phyloP scores from a whole-genome alignment of 257 asterid species.

The Fraxinus cuspidata region DNA sequence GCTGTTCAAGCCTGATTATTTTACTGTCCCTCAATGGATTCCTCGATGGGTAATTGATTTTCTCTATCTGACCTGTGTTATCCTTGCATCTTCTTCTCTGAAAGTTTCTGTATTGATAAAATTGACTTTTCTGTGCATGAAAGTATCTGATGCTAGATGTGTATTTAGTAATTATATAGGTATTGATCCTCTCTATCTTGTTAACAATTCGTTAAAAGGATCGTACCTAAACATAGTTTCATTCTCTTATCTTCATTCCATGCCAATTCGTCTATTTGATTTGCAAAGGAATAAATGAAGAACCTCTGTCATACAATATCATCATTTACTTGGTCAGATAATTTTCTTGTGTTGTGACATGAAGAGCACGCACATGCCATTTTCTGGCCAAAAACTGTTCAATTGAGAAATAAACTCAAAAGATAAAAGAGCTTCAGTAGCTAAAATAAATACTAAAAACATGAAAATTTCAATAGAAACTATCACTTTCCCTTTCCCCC shows the following conservation, averaged over 20 bases:
- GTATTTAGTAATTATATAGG: constrained; percentile 7
- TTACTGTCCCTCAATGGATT: constrained; percentile 62
- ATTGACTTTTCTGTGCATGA: constrained; percentile 11
- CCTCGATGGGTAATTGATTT: constrained; percentile 72
- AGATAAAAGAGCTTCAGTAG: too few species aligned
- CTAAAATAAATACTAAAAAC: too few species aligned
- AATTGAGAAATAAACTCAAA: too few species aligned
- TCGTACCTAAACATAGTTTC: neutral
- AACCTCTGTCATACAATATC: too few species aligned
- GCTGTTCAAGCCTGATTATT: constrained; percentile 77
- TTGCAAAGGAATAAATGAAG: too few species aligned
- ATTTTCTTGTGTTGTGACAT: too few species aligned
- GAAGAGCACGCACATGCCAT: too few species aligned
- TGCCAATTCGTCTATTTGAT: too few species aligned
- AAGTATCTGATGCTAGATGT: neutral
- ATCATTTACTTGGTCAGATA: too few species aligned
- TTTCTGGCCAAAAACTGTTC: too few species aligned
- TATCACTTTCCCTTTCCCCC: too few species aligned
- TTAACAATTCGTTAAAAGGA: neutral
- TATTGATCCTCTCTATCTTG: constrained; percentile 13
- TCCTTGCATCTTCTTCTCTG: constrained; percentile 4
- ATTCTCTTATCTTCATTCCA: neutral
- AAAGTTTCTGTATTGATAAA: neutral
- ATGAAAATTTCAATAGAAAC: too few species aligned
- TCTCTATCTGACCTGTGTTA: constrained; percentile 11